Evolutionary conservation across 1,284 basidiomycete genomes (phyloP).

Genomic region (Microbotryum violaceum): DNA sequence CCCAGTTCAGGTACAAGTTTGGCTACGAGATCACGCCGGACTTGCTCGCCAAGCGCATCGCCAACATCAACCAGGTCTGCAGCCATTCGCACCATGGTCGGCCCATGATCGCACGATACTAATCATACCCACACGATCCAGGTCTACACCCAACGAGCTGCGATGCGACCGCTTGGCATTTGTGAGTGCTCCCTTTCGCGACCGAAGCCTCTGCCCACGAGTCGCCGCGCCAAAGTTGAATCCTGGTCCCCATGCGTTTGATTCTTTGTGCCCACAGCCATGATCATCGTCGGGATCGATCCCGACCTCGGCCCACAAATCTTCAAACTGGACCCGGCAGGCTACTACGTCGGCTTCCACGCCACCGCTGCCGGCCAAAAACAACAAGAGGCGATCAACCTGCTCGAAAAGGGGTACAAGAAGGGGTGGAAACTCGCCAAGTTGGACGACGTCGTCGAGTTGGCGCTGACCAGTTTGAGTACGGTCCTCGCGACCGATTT

Average conservation of each 20-base stretch:
- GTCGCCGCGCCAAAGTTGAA: not conserved
- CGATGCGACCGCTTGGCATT: constrained; percentile 93
- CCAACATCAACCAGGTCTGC: constrained; percentile 88
- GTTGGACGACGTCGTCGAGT: constrained; percentile 47
- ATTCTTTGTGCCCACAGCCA: constrained; percentile 51
- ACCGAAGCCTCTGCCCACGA: not conserved
- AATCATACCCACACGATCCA: not conserved
- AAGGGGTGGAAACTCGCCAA: constrained; percentile 45
- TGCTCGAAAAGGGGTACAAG: constrained; percentile 97
- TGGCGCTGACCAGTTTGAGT: constrained; percentile 90
- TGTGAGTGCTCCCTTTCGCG: constrained; percentile 50
- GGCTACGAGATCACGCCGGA: constrained; percentile 98
- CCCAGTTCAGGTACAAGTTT: constrained; percentile 91
- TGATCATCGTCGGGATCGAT: constrained; percentile 93
- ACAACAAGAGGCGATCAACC: constrained; percentile 96
- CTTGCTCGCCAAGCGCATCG: constrained; percentile 82
- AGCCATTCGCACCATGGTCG: not conserved
- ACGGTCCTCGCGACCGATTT: constrained; percentile 91
- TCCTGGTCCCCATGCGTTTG: not conserved
- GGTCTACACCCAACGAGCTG: constrained; percentile 54
- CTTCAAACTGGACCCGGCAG: constrained; percentile 97
- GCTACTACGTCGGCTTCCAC: constrained; percentile 97
- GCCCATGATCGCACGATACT: too few species aligned
- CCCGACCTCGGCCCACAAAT: constrained; percentile 76
- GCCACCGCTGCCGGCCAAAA: constrained; percentile 95